These are phyloP conservation scores for Diplocarpon rosae DNA, from an alignment of 2,329 filamentous ascomycete species.

Conservation along the genomic window DNA sequence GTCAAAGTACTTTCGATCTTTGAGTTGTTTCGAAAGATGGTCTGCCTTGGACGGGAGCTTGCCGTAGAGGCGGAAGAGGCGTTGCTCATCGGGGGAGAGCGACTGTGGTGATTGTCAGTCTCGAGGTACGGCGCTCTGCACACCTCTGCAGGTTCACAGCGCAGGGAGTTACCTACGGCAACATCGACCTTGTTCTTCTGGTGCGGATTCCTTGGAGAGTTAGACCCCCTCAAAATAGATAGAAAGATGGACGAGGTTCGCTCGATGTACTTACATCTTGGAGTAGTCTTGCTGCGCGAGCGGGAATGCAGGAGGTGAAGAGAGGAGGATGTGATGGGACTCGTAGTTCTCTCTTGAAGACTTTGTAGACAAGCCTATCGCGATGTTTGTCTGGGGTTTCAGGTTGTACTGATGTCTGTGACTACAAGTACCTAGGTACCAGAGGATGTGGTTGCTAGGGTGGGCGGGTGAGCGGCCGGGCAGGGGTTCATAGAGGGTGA, in stretches of 20 bases:
- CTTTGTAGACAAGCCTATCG: background rate
- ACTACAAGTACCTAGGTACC: background rate
- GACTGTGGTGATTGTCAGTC: constrained; percentile 43
- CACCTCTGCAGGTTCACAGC: background rate
- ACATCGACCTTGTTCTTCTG: constrained; percentile 98
- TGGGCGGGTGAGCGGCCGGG: too few relatives aligned
- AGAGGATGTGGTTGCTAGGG: background rate
- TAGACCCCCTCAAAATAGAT: background rate
- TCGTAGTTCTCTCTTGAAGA: background rate
- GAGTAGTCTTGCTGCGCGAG: constrained; percentile 2
- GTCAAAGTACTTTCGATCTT: constrained; percentile 98
- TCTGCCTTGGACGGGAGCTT: constrained; percentile 96
- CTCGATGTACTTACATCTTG: constrained; percentile 89
- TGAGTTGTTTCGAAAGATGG: constrained; percentile 94
- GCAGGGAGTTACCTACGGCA: constrained; percentile 52
- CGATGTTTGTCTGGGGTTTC: background rate
- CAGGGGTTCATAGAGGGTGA: too few relatives aligned
- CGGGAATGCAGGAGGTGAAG: background rate
- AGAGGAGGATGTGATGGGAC: background rate
- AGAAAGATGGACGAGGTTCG: constrained; percentile 53
- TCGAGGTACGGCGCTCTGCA: background rate
- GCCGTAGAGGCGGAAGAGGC: constrained; percentile 92
- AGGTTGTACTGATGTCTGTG: too few relatives aligned
- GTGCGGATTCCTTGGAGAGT: constrained; percentile 61
- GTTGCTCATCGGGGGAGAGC: constrained; percentile 88